Base-by-base conservation (phyloP, 352 stramenopile genomes). In the Elongisporangium prolatum region DNA sequence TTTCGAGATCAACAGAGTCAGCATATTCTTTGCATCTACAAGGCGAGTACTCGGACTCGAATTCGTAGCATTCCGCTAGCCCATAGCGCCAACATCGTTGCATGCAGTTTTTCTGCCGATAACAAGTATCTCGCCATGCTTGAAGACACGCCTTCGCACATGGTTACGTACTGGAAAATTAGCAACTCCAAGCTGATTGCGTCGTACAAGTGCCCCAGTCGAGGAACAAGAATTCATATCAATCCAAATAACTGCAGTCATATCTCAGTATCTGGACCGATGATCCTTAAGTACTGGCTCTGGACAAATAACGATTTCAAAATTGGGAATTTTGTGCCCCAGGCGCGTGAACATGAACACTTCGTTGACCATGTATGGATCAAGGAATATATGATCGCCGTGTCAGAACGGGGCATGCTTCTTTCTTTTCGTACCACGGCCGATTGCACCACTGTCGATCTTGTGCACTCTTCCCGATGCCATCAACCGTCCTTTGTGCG, bases 341-440 rank as follows among this genome's bases (percentile, higher is more conserved):
- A 81, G 38, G 67, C 84, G 8, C 75, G 83, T 2, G 84, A 93
- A n/a, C 82, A 92, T 40, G 81, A 92, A 44, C 82, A 92, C 64
- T 92, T 91, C 54, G 80, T 89, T 3, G 84, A 93, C 56, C 84
- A 93, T 44, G 68, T 87, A 3, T 93, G 84, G 82, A 55, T 88
- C 8, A 78, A 78, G 21, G 77, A 92, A 51, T 75, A 84, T 54
- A 88, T 93, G 75, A 60, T 91, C 6, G 69, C 78, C 21, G 67
- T 93, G 2, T 90, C 83, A 2, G 83, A 93, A 47, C 69, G 80
- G 28, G 83, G 80, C 0, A 60, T 88, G 25, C 53, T 93, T 10
- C 70, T 93, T 20, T 82, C 65, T 21, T 91, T 91, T 48, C 79
- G 76, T 16, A 71, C 75, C 10, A 63, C 81, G 0, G 64, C 72